Evolutionary conservation across 345 rosid genomes (phyloP).

Genomic region (Carallia brachiata): DNA sequence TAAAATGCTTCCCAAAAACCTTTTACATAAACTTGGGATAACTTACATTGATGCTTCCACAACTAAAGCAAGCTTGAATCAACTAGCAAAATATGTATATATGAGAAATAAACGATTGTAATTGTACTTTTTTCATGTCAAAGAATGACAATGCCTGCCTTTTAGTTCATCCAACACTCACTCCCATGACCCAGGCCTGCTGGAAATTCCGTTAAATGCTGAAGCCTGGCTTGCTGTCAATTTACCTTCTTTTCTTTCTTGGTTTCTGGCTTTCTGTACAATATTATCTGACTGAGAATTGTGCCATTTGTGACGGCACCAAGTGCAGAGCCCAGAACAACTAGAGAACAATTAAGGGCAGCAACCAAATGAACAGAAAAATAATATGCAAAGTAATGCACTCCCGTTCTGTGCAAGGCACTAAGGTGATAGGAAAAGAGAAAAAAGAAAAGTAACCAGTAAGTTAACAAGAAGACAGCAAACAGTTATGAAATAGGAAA

Average conservation of each 20-base stretch:
- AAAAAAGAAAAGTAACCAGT: neutral
- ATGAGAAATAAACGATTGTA: neutral
- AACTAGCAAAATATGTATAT: no score
- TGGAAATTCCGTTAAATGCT: constrained; percentile 9
- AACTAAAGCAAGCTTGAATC: no score
- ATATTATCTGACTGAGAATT: constrained; percentile 38
- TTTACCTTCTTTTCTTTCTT: constrained; percentile 36
- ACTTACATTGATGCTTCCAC: no score
- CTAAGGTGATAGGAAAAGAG: no score
- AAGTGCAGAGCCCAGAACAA: constrained; percentile 48
- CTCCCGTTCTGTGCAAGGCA: no score
- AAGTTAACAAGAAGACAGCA: neutral
- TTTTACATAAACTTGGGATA: no score
- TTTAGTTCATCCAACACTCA: neutral
- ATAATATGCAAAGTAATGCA: neutral
- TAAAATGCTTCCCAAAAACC: no score
- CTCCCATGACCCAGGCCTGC: neutral
- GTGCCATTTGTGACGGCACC: constrained; percentile 36
- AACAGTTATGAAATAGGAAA: neutral
- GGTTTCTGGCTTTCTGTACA: constrained; percentile 24
- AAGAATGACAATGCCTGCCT: neutral
- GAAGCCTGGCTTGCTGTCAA: constrained; percentile 14
- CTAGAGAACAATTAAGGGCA: constrained; percentile 45
- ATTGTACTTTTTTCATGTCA: neutral
- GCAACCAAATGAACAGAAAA: constrained; percentile 1